Base-by-base conservation (phyloP, 805 yeast species). In the Yarrowia osloensis region DNA sequence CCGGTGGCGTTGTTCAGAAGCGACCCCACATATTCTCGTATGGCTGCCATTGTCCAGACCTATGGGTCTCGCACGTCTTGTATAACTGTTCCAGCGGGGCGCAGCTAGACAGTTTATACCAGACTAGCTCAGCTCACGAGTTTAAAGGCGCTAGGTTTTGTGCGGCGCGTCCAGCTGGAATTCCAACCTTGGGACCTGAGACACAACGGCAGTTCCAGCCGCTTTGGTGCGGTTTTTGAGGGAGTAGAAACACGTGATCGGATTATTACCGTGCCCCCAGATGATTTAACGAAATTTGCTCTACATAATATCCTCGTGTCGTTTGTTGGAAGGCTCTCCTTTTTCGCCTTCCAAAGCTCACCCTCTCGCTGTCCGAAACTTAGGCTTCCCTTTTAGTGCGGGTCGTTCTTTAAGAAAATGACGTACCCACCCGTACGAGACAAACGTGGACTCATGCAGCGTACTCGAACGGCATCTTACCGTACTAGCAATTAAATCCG, bases 21-120 rank as follows among this genome's bases (percentile, higher is more conserved):
- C 37, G 63, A 57, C 37, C 63, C 63, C 33, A 57, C 63, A 57
- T 57, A 57, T 28, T 57, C 63, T 57, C 63, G 13, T 2, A 57
- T 57, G 12, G 63, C 63, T 19, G 63, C 63, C 63, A 57, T 57
- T 39, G 63, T 57, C 63, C 63, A 57, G 35, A 40, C 63, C 63
- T 54, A 35, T 24, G 44, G 61, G 61, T 37, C 61, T 35, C 33
- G 31, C 17, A 2, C 21, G 31, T 12, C 61, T 33, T 35, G 61
- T 54, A 54, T 35, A 24, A 19, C 42, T 35, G 29, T 33, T 24
- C 22, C 17, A 35, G 61, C 61, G 61, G 61, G 61, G 61, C 61
- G 61, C 61, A 54, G 61, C 61, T 37, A 35, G 3, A 24, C 61
- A 24, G 61, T 54, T 54, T 54, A 54, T 54, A 24, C 44, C 12